Evolutionary conservation across 2,329 filamentous ascomycete genomes (phyloP).

Genomic region (Fusarium sp.): DNA sequence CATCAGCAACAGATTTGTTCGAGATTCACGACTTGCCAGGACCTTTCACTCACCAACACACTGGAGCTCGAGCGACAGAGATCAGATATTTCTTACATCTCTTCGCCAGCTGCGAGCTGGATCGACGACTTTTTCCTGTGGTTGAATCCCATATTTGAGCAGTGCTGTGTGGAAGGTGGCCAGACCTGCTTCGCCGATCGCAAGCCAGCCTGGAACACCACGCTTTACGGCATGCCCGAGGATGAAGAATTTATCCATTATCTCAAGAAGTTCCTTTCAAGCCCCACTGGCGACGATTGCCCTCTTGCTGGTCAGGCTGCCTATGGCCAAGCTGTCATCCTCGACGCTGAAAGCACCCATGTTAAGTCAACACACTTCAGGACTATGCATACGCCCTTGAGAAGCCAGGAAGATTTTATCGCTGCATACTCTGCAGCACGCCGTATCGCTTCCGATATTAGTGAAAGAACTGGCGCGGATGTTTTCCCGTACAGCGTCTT

Average conservation of each 20-base stretch:
- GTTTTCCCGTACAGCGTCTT: conserved; percentile 98
- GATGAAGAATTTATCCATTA: conserved; percentile 92
- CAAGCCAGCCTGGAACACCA: conserved; percentile 88
- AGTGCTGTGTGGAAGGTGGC: conserved; percentile 77
- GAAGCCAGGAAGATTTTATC: conserved; percentile 93
- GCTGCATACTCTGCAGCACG: conserved; percentile 88
- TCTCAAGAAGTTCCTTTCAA: conserved; percentile 82
- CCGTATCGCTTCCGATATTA: conserved; percentile 85
- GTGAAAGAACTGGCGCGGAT: conserved; percentile 77
- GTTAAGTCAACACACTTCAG: conserved; percentile 92
- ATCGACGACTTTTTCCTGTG: conserved; percentile 96
- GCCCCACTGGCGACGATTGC: conserved; percentile 86
- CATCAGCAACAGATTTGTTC: conserved; percentile 91
- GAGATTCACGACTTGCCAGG: conserved; percentile 88
- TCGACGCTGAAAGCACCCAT: conserved; percentile 75
- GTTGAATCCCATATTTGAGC: conserved; percentile 86
- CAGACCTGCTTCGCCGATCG: conserved; percentile 84
- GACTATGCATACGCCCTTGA: conserved; percentile 87
- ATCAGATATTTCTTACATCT: conserved; percentile 86
- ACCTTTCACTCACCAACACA: conserved; percentile 86
- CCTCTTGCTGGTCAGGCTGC: conserved; percentile 89
- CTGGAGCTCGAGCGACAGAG: conserved; percentile 95
- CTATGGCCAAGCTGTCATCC: conserved; percentile 85
- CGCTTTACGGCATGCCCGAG: conserved; percentile 90
- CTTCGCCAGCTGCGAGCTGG: conserved; percentile 92